A percentile compares a stretch with the other conserved stretches of the same genome.
Conservation (phyloP, 352 stramenopile genomes). For the Globisporangium iwayamae region DNA sequence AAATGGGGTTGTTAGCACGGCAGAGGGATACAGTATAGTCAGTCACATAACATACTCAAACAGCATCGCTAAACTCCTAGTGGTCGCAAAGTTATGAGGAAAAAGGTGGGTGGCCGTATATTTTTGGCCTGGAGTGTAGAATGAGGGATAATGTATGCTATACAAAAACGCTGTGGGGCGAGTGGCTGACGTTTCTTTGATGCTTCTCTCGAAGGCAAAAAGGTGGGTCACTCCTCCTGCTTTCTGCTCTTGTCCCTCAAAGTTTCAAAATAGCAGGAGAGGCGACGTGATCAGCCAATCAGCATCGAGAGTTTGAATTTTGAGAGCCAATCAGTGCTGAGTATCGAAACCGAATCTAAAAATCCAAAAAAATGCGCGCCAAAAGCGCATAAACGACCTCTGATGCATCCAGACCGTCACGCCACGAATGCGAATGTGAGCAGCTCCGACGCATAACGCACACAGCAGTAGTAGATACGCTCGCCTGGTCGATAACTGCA, state of each 20-base stretch:
- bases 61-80: too few species aligned
- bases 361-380: constrained; percentile 5
- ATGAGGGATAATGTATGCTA: constrained; percentile 77
- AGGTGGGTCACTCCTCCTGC: background rate
- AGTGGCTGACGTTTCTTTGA: background rate
- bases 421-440: background rate
- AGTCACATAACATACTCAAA: too few species aligned
- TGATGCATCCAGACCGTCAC: background rate
- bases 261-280: background rate
- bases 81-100: too few species aligned
- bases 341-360: background rate
- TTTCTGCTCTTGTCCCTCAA: too few species aligned
- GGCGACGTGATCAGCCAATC: background rate
- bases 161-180: constrained; percentile 49
- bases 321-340: background rate
- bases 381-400: background rate
- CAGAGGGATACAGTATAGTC: too few species aligned
- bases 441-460: background rate
- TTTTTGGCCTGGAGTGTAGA: too few species aligned
- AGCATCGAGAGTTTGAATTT: background rate
- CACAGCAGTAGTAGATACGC: background rate
- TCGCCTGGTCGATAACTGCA: too few species aligned
- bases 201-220: background rate
- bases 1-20: too few species aligned
- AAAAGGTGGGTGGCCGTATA: too few species aligned